phyloP scores from a whole-genome alignment of 805 yeast genomes.

The Helenozyma rhizophorensis region DNA sequence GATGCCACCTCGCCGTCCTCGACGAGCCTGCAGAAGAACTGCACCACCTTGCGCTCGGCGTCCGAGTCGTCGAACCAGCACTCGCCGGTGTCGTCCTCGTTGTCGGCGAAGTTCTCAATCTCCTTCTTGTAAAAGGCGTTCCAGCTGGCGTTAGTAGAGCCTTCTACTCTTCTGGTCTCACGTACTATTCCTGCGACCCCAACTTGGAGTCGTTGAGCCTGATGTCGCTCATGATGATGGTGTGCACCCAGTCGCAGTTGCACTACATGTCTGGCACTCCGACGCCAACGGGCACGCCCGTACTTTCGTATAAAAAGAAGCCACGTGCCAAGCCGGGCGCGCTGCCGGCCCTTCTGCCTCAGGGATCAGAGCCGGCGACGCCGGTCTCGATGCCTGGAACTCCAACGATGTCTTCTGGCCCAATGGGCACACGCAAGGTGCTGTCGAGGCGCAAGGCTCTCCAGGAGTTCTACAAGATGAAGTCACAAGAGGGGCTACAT shows the following conservation, averaged over 20 bases:
- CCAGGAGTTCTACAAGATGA: slow-evolving; percentile 38
- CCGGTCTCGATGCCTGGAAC: slow-evolving; percentile 3
- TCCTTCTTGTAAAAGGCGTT: slow-evolving; percentile 79
- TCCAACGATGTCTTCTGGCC: slow-evolving; percentile 1
- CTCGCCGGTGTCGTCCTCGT: slow-evolving; percentile 87
- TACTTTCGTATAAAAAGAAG: slow-evolving; percentile 31
- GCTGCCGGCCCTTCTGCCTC: not conserved
- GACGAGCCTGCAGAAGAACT: slow-evolving; percentile 48
- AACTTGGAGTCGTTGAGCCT: slow-evolving; percentile 70
- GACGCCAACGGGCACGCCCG: slow-evolving; percentile 11
- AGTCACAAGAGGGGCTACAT: slow-evolving; percentile 2
- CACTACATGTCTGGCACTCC: not conserved
- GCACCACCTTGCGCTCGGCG: slow-evolving; percentile 83
- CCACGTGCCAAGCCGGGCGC: too few species aligned
- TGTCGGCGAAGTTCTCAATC: slow-evolving; percentile 61
- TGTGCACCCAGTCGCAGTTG: too few species aligned
- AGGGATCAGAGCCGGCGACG: not conserved
- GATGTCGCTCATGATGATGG: slow-evolving; percentile 23
- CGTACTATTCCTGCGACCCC: slow-evolving; percentile 79
- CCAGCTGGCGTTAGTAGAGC: slow-evolving; percentile 52
- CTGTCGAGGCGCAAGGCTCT: slow-evolving; percentile 39
- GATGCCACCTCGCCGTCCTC: slow-evolving; percentile 12
- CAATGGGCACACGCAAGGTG: slow-evolving; percentile 28
- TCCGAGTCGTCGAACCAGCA: slow-evolving; percentile 96
- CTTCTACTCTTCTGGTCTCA: slow-evolving; percentile 5